Base-by-base conservation (phyloP, 2,329 filamentous ascomycete genomes). In the Nemania sp. region DNA sequence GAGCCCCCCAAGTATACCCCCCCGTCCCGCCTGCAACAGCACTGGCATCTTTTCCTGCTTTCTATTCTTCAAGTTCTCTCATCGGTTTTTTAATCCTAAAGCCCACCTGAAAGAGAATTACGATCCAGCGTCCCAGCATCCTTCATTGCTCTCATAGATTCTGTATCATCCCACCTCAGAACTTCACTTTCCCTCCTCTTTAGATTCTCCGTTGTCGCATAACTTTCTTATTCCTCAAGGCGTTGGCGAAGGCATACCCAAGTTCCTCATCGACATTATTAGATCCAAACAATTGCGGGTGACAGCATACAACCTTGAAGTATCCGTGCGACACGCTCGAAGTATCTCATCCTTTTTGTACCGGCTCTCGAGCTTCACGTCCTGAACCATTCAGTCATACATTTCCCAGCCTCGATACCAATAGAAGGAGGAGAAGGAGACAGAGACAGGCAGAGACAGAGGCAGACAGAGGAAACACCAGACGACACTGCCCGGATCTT, bases 41-140 rank as follows among this genome's bases (percentile, higher is more conserved):
- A 43, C 57, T 60, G 55, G 63, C 53, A 43, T 29, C 55, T 63
- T 64, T 63, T 52, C 57, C 48, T 62, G 21, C 59, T 62, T 63
- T 59, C 57, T 59, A 46, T 43, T 56, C 50, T 49, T 49, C n/a
- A n/a, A n/a, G n/a, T n/a, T n/a, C n/a, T n/a, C 45, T 49, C 45
- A 45, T 48, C 57, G 34, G 50, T 64, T 64, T 59, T 7, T 37
- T 54, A 51, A 50, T 39, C 50, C 51, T 37, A 42, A 51, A 45
- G 40, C 32, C 29, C 25, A 46, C 42, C 48, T 49, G 39, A 37
- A 53, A 29, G 54, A 55, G n/a, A 51, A 39, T 40, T 45, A 43
- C 54, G 43, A 56, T 52, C 35, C 46, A 57, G 53, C 51, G 34
- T 53, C 49, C n/a, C 57, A 58, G 29, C 42, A 17, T 45, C 54